phyloP scores from a whole-genome alignment of 352 stramenopile species.

The Phytophthora citrophthora region DNA sequence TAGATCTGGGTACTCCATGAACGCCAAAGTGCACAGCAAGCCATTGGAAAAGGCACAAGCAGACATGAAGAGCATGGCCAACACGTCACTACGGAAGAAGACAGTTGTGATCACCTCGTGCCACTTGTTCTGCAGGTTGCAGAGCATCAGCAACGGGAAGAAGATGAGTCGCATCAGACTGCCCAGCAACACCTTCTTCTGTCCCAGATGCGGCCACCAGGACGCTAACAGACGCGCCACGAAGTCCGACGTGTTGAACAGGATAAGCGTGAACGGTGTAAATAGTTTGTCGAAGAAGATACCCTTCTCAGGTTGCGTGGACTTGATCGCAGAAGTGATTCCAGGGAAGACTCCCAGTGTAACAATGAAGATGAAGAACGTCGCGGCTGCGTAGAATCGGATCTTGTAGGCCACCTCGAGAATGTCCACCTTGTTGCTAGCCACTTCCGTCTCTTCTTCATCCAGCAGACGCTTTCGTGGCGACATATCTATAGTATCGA shows the following conservation, averaged over 20 bases:
- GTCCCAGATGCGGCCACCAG: conserved; percentile 36
- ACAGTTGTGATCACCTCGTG: conserved; percentile 69
- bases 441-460: conserved; percentile 2
- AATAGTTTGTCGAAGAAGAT: conserved; percentile 74
- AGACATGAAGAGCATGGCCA: conserved; percentile 64
- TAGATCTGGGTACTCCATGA: conserved; percentile 80
- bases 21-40: conserved; percentile 67
- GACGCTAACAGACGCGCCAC: conserved; percentile 62
- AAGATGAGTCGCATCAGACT: conserved; percentile 58
- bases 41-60: conserved; percentile 75
- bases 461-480: conserved; percentile 32
- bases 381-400: conserved; percentile 57
- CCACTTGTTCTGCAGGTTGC: conserved; percentile 77
- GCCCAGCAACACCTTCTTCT: conserved; percentile 44
- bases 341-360: conserved; percentile 80
- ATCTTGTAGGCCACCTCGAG: conserved; percentile 67
- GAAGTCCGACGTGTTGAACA: conserved; percentile 84
- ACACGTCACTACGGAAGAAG: conserved; percentile 76
- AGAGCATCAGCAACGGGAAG: conserved; percentile 77
- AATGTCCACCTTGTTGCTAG: conserved; percentile 47
- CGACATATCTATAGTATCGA: conserved; percentile 46
- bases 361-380: conserved; percentile 83
- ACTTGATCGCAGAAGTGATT: conserved; percentile 77
- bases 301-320: conserved; percentile 45
- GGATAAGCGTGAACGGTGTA: conserved; percentile 74